Percentiles rank a stretch among this genome's conserved stretches.
These are phyloP conservation scores for Butyriboletus loyo DNA, from an alignment of 768 basidiomycete species.

Conservation along the genomic window DNA sequence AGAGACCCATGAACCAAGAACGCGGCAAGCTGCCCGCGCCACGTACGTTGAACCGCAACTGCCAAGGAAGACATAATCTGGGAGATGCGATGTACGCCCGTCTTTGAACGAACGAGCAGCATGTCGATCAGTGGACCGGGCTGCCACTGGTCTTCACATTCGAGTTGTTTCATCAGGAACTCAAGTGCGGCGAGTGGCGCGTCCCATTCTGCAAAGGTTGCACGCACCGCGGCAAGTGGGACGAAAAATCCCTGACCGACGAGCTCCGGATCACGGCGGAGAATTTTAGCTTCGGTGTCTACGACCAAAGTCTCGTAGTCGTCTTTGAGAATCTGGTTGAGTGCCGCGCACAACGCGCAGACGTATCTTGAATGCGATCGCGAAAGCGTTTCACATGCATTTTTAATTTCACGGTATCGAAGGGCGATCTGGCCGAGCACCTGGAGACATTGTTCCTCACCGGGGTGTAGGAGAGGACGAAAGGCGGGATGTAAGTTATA, in stretches of 20 bases:
- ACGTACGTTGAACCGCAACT: slow-evolving; percentile 73
- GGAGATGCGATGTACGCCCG: slow-evolving; percentile 75
- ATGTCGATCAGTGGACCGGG: slow-evolving; percentile 82
- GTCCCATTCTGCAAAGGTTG: slow-evolving; percentile 86
- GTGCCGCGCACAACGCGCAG: slow-evolving; percentile 70
- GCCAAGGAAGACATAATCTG: slow-evolving; percentile 70
- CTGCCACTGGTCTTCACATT: slow-evolving; percentile 48
- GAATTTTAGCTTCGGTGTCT: slow-evolving; percentile 75
- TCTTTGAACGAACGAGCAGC: slow-evolving; percentile 65
- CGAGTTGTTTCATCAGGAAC: slow-evolving; percentile 59
- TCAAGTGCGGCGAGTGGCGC: slow-evolving; percentile 75
- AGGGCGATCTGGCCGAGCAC: slow-evolving; percentile 71
- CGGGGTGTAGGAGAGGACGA: slow-evolving; percentile 76
- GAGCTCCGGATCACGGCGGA: slow-evolving; percentile 68
- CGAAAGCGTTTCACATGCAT: slow-evolving; percentile 47
- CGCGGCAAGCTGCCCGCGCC: slow-evolving; percentile 79
- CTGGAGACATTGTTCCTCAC: slow-evolving; percentile 83
- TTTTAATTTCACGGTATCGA: slow-evolving; percentile 71
- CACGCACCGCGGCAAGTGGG: slow-evolving; percentile 78
- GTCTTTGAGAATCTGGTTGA: slow-evolving; percentile 68
- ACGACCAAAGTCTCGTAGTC: slow-evolving; percentile 82
- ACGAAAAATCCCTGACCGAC: slow-evolving; percentile 84
- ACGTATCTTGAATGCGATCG: slow-evolving; percentile 71
- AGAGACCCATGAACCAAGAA: slow-evolving; percentile 80
- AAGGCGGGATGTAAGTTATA: slow-evolving; percentile 63